Evolutionary conservation across 164 flowering plant species (phyloP).

Genomic region (Annona squamosa): DNA sequence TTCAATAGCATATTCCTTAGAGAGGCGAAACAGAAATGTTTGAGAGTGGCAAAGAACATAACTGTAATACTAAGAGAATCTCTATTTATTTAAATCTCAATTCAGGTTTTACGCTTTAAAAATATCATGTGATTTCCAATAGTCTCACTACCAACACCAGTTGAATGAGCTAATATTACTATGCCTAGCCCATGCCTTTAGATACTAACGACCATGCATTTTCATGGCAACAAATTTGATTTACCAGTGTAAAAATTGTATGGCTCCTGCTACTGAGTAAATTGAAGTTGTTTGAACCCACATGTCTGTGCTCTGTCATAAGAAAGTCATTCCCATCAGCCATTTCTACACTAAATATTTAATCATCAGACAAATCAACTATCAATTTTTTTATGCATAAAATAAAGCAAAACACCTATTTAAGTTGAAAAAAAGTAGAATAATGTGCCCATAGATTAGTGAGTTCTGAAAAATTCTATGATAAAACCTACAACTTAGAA

Average conservation of each 20-base stretch:
- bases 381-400: neutral
- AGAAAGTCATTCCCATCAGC: conserved; percentile 14
- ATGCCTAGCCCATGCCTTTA: too few relatives aligned
- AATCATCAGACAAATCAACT: neutral
- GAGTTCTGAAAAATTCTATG: neutral
- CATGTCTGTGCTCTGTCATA: conserved; percentile 92
- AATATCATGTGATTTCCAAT: too few relatives aligned
- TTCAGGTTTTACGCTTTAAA: too few relatives aligned
- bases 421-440: too few relatives aligned
- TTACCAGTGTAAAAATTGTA: conserved; percentile 96
- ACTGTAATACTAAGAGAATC: too few relatives aligned
- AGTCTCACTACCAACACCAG: too few relatives aligned
- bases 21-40: too few relatives aligned
- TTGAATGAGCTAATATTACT: too few relatives aligned
- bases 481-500: neutral
- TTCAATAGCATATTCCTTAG: too few relatives aligned
- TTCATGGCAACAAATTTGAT: neutral
- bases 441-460: neutral
- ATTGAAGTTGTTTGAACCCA: conserved; percentile 97
- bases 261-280: conserved; percentile 97
- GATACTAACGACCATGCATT: neutral
- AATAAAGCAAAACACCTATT: neutral
- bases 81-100: too few relatives aligned
- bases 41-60: too few relatives aligned
- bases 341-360: neutral